phyloP scores from a whole-genome alignment of 352 stramenopile genomes.

The Blastocystis sp. region DNA sequence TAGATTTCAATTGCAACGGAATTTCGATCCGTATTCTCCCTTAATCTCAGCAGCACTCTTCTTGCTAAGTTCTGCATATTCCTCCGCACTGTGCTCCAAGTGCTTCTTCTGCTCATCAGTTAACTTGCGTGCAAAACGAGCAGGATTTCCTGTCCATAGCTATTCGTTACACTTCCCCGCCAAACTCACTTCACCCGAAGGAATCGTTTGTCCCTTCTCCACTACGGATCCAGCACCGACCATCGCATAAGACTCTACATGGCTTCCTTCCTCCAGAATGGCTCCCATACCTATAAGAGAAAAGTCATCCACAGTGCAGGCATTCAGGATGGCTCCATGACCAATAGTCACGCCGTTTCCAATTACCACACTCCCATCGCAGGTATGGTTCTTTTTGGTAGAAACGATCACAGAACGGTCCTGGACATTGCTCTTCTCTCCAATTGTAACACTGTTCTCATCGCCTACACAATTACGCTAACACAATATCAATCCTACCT shows the following conservation, averaged over 20 bases:
- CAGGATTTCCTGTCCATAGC: constrained; percentile 57
- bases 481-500: constrained; percentile 64
- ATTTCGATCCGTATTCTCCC: constrained; percentile 19
- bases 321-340: constrained; percentile 88
- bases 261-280: constrained; percentile 82
- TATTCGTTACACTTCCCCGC: not conserved
- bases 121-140: constrained; percentile 39
- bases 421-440: constrained; percentile 90
- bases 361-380: constrained; percentile 75
- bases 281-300: constrained; percentile 89
- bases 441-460: constrained; percentile 83
- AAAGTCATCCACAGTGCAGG: constrained; percentile 89
- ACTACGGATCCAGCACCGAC: constrained; percentile 88
- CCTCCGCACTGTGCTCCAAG: constrained; percentile 39
- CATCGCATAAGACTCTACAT: constrained; percentile 86
- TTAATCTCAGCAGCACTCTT: constrained; percentile 56
- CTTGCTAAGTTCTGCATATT: constrained; percentile 15
- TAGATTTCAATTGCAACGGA: constrained; percentile 50
- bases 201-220: constrained; percentile 77
- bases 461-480: constrained; percentile 68
- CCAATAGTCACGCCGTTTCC: constrained; percentile 88
- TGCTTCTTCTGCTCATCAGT: constrained; percentile 21
- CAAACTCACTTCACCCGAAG: constrained; percentile 74
- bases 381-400: constrained; percentile 68
- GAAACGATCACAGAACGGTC: constrained; percentile 86